A percentile compares a stretch with the other conserved stretches of the same genome.
Evolutionary conservation across 495 filamentous ascomycete genomes (phyloP).

Genomic region (Cryomyces minteri): DNA sequence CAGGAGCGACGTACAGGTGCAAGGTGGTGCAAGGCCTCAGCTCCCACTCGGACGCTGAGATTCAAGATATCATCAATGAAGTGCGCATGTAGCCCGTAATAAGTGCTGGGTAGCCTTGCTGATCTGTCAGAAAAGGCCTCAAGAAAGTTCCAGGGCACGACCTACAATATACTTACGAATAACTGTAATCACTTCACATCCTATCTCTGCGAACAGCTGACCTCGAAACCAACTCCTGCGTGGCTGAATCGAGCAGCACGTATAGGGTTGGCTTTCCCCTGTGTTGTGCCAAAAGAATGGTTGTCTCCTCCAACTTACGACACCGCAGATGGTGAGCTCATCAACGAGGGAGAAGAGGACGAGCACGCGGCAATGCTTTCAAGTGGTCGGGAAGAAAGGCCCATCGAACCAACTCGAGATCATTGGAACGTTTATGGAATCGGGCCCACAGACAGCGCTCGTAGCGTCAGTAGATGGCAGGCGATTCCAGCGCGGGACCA

Average conservation of each 20-base stretch:
- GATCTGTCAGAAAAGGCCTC: constrained; percentile 22
- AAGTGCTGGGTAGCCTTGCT: too few relatives aligned
- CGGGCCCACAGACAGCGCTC: too few relatives aligned
- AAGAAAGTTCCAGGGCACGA: constrained; percentile 45
- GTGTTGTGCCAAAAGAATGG: constrained; percentile 65
- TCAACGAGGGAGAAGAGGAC: constrained; percentile 35
- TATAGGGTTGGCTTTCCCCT: constrained; percentile 58
- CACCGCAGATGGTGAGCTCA: constrained; percentile 45
- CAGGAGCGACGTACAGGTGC: constrained; percentile 50
- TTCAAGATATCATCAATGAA: constrained; percentile 44
- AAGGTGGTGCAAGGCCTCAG: constrained; percentile 59
- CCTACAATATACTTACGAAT: constrained; percentile 56
- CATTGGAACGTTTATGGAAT: too few relatives aligned
- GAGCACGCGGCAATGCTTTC: constrained; percentile 37
- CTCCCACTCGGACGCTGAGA: constrained; percentile 38
- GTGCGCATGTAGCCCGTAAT: background rate
- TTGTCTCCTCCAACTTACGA: constrained; percentile 57
- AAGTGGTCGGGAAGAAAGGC: constrained; percentile 6
- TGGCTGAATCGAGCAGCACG: constrained; percentile 68
- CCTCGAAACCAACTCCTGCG: constrained; percentile 38
- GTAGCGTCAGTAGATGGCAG: too few relatives aligned
- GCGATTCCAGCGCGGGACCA: background rate
- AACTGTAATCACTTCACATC: constrained; percentile 77
- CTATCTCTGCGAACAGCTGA: constrained; percentile 46
- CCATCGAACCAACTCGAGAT: too few relatives aligned